Percentiles rank a stretch among this genome's conserved stretches.
Conservation (phyloP, 441 rosid species). For the Adansonia rubrostipa region DNA sequence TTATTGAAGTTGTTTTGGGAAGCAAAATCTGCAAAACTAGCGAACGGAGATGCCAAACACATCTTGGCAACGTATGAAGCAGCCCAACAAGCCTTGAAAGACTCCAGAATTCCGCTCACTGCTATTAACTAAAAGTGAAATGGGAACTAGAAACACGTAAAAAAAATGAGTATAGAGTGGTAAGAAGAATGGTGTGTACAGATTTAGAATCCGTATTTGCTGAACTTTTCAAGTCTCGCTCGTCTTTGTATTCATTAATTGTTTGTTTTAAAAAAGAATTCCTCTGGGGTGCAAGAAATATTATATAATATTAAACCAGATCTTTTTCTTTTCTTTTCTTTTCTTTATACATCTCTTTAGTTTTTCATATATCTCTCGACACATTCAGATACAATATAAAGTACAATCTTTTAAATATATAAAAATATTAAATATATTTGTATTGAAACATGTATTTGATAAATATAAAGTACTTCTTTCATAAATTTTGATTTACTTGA, state of each 20-base stretch:
- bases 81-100: slow-evolving; percentile 71
- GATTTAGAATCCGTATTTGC: slow-evolving; percentile 15
- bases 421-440: no score
- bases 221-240: slow-evolving; percentile 15
- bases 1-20: slow-evolving; percentile 78
- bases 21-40: slow-evolving; percentile 57
- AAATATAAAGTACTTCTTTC: no score
- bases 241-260: slow-evolving; percentile 35
- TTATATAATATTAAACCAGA: background rate
- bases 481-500: no score
- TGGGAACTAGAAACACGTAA: background rate
- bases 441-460: no score
- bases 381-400: no score
- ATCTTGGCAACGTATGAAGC: slow-evolving; percentile 57
- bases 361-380: background rate
- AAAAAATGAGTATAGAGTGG: slow-evolving; percentile 21
- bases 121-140: slow-evolving; percentile 62
- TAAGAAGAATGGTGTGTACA: slow-evolving; percentile 38
- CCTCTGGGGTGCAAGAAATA: slow-evolving; percentile 30
- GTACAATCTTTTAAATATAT: no score
- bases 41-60: slow-evolving; percentile 81
- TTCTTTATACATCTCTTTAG: background rate
- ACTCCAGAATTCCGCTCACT: slow-evolving; percentile 86
- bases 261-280: slow-evolving; percentile 30
- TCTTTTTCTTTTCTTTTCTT: background rate